A percentile compares a stretch with the other conserved stretches of the same genome.
Evolutionary conservation across 768 basidiomycete species (phyloP).

Genomic region (Phylloporus scabripes): DNA sequence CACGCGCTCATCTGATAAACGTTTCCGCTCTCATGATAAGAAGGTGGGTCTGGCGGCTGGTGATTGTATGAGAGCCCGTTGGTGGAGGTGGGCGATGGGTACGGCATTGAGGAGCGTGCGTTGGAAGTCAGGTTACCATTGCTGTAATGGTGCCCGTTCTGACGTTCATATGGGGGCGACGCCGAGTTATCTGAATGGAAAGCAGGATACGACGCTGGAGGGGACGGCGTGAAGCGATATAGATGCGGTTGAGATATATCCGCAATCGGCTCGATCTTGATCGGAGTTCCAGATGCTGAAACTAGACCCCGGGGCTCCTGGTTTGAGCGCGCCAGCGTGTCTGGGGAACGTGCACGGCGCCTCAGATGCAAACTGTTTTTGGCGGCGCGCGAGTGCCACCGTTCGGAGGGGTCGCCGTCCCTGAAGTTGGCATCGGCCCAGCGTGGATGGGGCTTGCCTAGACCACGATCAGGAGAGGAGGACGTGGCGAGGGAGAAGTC

Average conservation of each 20-base stretch:
- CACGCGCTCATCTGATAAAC: conserved; percentile 34
- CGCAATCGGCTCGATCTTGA: conserved; percentile 59
- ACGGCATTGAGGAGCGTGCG: conserved; percentile 29
- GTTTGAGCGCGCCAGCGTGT: conserved; percentile 29
- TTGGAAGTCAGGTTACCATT: conserved; percentile 28
- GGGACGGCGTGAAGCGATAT: conserved; percentile 67
- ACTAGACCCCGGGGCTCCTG: conserved; percentile 37
- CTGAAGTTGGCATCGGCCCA: conserved; percentile 79
- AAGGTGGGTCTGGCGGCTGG: conserved; percentile 29
- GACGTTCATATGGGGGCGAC: conserved; percentile 33
- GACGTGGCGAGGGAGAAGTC: conserved; percentile 9
- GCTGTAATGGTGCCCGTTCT: conserved; percentile 30
- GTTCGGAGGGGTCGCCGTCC: conserved; percentile 75
- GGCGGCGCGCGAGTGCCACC: conserved; percentile 80
- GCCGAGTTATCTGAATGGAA: conserved; percentile 42
- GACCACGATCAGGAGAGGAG: conserved; percentile 9
- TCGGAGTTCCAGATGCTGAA: conserved; percentile 50
- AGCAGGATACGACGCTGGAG: conserved; percentile 48
- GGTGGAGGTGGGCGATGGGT: conserved; percentile 31
- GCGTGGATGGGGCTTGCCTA: conserved; percentile 82
- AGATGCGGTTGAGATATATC: conserved; percentile 48
- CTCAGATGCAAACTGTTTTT: conserved; percentile 52
- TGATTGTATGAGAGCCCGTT: conserved; percentile 31
- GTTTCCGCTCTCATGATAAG: conserved; percentile 31
- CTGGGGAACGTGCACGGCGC: conserved; percentile 35